Conservation (phyloP, 164 flowering plant species). For the Vitis rupestris region DNA sequence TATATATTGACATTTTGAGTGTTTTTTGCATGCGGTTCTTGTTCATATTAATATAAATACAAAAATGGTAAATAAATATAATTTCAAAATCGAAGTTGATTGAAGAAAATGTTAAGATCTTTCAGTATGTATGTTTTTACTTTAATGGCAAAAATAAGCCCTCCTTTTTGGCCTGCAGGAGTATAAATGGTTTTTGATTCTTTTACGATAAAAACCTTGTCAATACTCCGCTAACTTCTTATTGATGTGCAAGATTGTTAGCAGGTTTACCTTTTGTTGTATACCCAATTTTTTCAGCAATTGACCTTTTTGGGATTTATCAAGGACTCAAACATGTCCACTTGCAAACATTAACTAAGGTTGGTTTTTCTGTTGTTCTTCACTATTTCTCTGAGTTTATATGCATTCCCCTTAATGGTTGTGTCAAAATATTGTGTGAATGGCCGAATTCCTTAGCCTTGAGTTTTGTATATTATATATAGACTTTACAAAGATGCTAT, state of each 20-base stretch:
- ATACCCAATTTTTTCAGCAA: conserved; percentile 78
- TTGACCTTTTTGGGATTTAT: conserved; percentile 81
- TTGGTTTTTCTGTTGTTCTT: conserved; percentile 18
- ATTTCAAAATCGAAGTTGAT: too few relatives aligned
- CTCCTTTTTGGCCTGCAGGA: too few relatives aligned
- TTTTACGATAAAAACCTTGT: background rate
- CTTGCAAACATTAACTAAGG: conserved; percentile 91
- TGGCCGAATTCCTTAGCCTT: too few relatives aligned
- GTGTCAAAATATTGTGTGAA: too few relatives aligned
- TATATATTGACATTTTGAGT: too few relatives aligned
- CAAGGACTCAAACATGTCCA: conserved; percentile 89
- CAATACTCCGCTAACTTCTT: conserved; percentile 11
- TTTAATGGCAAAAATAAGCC: background rate
- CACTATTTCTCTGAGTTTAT: background rate
- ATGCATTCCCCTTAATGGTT: background rate
- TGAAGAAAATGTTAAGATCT: background rate
- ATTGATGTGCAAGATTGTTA: conserved; percentile 46
- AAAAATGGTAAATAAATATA: too few relatives aligned
- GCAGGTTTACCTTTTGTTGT: conserved; percentile 72
- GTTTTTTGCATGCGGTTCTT: too few relatives aligned
- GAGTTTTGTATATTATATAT: too few relatives aligned
- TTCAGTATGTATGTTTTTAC: background rate
- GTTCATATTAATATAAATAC: too few relatives aligned
- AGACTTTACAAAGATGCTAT: too few relatives aligned
- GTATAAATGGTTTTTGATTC: background rate